Percentiles rank a stretch among this genome's conserved stretches.
phyloP scores from a whole-genome alignment of 2,329 filamentous ascomycete species.

The Pseudofabraea citricarpa region DNA sequence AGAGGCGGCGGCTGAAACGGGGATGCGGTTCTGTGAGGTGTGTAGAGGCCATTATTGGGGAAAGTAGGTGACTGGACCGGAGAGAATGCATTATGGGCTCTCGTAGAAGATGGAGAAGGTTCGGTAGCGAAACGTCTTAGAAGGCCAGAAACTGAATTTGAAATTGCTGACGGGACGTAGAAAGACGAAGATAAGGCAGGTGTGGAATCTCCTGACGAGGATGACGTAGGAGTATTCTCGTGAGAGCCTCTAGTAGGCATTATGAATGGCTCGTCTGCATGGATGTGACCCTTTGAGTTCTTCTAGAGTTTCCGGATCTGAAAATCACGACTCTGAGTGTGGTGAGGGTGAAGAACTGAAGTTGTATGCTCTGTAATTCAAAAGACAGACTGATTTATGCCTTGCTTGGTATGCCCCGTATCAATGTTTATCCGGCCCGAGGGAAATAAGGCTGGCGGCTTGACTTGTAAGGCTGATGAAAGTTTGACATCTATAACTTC shows the following conservation, averaged over 20 bases:
- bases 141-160: conserved; percentile 54
- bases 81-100: conserved; percentile 11
- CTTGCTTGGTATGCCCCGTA: no score
- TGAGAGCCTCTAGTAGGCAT: conserved; percentile 1
- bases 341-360: no score
- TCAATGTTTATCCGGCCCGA: no score
- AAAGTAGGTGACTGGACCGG: conserved; percentile 1
- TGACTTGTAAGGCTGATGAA: no score
- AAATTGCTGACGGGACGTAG: conserved; percentile 40
- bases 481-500: no score
- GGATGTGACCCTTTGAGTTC: no score
- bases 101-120: conserved; percentile 21
- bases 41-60: conserved; percentile 20
- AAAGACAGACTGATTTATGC: no score
- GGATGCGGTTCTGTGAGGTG: conserved; percentile 53
- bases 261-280: not conserved
- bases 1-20: conserved; percentile 87
- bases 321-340: no score
- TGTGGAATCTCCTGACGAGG: conserved; percentile 14
- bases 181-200: conserved; percentile 37
- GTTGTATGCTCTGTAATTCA: no score
- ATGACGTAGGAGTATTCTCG: conserved; percentile 14
- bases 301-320: no score
- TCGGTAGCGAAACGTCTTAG: conserved; percentile 62
- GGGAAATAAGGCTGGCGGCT: no score